phyloP scores from a whole-genome alignment of 768 basidiomycete genomes.

The Termitomyces sp. region DNA sequence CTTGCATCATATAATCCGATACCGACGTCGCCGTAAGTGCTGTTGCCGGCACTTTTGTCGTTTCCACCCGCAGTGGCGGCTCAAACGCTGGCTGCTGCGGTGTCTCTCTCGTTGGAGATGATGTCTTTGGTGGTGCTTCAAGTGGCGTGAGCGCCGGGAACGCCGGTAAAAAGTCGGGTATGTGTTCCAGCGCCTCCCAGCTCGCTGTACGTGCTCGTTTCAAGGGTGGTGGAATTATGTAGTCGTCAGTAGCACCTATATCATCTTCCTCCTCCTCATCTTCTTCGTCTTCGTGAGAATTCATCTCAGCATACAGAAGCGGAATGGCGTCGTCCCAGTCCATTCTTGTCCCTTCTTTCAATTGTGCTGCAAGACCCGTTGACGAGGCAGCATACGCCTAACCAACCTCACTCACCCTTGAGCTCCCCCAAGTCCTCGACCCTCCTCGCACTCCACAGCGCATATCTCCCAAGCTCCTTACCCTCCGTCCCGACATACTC shows the following conservation, averaged over 20 bases:
- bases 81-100: conserved; percentile 20
- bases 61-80: conserved; percentile 23
- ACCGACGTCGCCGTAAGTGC: conserved; percentile 45
- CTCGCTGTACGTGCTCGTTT: conserved; percentile 52
- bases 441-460: conserved; percentile 55
- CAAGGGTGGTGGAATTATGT: conserved; percentile 32
- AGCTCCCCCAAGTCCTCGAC: conserved; percentile 72
- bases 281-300: conserved; percentile 22
- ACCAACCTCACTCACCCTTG: conserved; percentile 46
- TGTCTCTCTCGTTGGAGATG: conserved; percentile 1
- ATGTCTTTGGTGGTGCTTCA: conserved; percentile 13
- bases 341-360: conserved; percentile 51
- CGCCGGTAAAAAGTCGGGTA: conserved; percentile 65
- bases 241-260: conserved; percentile 13
- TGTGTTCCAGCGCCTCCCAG: conserved; percentile 60
- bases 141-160: conserved; percentile 44
- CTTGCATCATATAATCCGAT: conserved; percentile 66
- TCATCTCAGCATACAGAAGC: conserved; percentile 38
- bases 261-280: conserved; percentile 22
- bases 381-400: conserved; percentile 15
- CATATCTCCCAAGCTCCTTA: conserved; percentile 64
- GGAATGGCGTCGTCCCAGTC: conserved; percentile 52
- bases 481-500: conserved; percentile 68
- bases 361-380: conserved; percentile 45
- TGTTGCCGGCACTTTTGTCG: conserved; percentile 38